Base-by-base conservation (phyloP, 768 basidiomycete genomes). In the Dacryopinax spathularia region DNA sequence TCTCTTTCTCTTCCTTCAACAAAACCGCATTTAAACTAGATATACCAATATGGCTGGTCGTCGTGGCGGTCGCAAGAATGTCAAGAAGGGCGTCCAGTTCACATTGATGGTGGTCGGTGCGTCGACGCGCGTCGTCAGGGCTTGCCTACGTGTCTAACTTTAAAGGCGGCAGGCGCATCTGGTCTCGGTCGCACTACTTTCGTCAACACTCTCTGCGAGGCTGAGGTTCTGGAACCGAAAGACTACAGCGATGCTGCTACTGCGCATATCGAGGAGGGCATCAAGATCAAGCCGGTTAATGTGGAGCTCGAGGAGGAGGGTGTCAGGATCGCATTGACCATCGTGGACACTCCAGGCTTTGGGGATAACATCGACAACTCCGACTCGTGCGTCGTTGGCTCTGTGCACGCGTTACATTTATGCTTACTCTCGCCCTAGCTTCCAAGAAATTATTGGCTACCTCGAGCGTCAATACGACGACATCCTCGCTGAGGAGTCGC, bases 301-400 rank as follows among this genome's bases (percentile, higher is more conserved):
- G 91, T 99, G 70, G 96, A 99, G 76, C 85, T 99, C 66, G 96
- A 98, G 70, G 95, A 98, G 75, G 96, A 99, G 69, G 96, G 96
- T 43, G 91, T 98, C 66, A 88, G 96, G 69, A 96, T 99, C 73
- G 92, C 94, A 7, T 80, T 99, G 69, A 98, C 96, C 41, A 91
- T 99, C 66, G 94, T 99, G 31, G 96, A 99, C 74, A 99, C 96
- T 0, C 96, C 96, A 63, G 96, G 96, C 44, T 99, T 99, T 70
- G 96, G 95, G 36, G 93, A 97, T 76, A 94, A 93, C 72, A 95
- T 99, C 72, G 93, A 99, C 80, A 98, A 98, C 71, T 94, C 97
- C 76, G 91, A 91, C 73, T 88, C 91, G 95, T 96, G 75, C 73
- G 92, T 81, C 37, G 33, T 36, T 33, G 18, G n/a, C 22, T 5